Base-by-base conservation (phyloP, 2,329 filamentous ascomycete species). In the Xylaria sp. region DNA sequence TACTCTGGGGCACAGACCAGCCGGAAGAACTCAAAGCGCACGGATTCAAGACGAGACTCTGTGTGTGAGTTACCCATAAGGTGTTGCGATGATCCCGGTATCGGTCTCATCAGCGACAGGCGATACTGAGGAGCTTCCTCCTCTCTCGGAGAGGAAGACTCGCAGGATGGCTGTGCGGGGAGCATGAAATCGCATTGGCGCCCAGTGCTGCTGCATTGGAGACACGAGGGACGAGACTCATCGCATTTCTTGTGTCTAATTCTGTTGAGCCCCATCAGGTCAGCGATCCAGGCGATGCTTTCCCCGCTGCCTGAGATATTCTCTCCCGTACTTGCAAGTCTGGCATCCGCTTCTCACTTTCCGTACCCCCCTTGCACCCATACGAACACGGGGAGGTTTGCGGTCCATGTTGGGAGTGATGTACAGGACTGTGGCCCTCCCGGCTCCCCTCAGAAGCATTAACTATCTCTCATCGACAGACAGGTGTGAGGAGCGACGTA, bases 241-340 rank as follows among this genome's bases (percentile, higher is more conserved):
- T 66, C 64, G 6, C 56, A 66, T 55, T 62, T 66, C n/a, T 62
- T 66, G 28, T 66, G 64, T 39, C 57, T 32, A 10, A 62, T 62
- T 41, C 64, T 62, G 28, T 54, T 20, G n/a, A 56, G 20, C 25
- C 50, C 55, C 28, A 15, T 28, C 15, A 18, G 41, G 44, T 54
- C 41, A 65, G 37, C n/a, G 15, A 41, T 23, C 54, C 18, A 50
- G 34, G 25, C 25, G 18, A 44, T 12, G 10, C 34, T n/a, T 10
- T 15, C 20, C 8, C 41, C 13, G 10, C 32, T 6, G 2, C 4
- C 15, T 6, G n/a, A 44, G 20, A n/a, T 50, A 6, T n/a, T 8
- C 46, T 48, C 25, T 37, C 2, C 44, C 64, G 15, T 66, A 66
- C 57, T 50, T 62, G 57, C 64, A 66, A 28, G 64, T 62, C 50